These are phyloP conservation scores for Phanerochaete carnosa DNA, from an alignment of 768 basidiomycete genomes.

Conservation along the genomic window DNA sequence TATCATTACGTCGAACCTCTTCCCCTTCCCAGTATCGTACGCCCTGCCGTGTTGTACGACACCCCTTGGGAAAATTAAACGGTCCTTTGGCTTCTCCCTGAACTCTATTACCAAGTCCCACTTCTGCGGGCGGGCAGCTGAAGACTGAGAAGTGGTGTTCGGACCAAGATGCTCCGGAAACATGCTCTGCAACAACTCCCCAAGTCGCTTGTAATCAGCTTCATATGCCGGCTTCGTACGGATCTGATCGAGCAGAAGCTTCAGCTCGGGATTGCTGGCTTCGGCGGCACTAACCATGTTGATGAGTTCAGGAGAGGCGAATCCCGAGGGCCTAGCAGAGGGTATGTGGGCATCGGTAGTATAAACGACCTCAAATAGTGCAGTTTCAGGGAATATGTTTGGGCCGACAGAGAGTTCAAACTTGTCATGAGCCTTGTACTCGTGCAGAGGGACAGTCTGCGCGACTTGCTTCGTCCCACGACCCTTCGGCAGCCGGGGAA, in stretches of 20 bases:
- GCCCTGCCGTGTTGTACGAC: conserved; percentile 47
- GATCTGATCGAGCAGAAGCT: conserved; percentile 59
- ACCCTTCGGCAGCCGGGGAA: conserved; percentile 62
- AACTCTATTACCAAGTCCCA: conserved; percentile 77
- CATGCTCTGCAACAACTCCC: neutral
- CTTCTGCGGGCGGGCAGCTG: conserved; percentile 35
- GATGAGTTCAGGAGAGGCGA: conserved; percentile 29
- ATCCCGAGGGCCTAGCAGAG: neutral
- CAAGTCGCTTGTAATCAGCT: neutral
- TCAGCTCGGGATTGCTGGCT: conserved; percentile 56
- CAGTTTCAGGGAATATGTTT: conserved; percentile 64
- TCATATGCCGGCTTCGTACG: conserved; percentile 53
- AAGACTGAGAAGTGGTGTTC: conserved; percentile 12
- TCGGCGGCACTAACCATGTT: conserved; percentile 66
- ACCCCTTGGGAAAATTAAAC: conserved; percentile 68
- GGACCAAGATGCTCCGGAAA: neutral
- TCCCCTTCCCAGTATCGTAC: conserved; percentile 1
- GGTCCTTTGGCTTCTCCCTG: conserved; percentile 55
- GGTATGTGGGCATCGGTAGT: conserved; percentile 27
- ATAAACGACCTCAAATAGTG: conserved; percentile 74
- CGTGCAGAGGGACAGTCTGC: conserved; percentile 60
- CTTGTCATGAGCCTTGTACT: conserved; percentile 58
- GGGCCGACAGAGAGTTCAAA: conserved; percentile 76
- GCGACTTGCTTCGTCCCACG: conserved; percentile 56
- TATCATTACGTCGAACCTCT: conserved; percentile 12